Evolutionary conservation across 2,329 filamentous ascomycete genomes (phyloP), one percentile per base, ranked within the genome.

Genomic region (Penicillium italicum): DNA sequence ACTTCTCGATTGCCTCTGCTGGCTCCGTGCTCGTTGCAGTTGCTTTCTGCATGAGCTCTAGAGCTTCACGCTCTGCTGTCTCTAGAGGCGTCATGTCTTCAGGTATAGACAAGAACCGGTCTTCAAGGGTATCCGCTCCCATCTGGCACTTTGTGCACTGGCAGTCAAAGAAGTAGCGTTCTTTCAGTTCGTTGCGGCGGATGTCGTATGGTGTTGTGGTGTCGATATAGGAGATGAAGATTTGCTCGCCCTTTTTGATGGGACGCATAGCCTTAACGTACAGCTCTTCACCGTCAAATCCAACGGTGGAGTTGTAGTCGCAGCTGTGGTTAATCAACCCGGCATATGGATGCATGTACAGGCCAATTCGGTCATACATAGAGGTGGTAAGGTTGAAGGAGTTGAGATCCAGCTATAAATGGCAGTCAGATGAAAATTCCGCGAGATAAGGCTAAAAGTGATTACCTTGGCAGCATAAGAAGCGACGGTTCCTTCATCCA

Each of bases 221-320:
- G 62, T 87, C 85, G 58, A 85, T 76, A 64, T 88, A 88, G 3
- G 83, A 82, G 56, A 86, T 82, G 62, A 78, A 82, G 30, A 87
- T 75, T 65, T 88, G 83, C 30, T 84, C 79, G 57, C 77, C 79
- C 55, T 77, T 75, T 18, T 73, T 68, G 57, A 87, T 84, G 0
- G 78, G 74, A 12, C 71, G 72, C 1, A 85, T 69, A 0, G 83
- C 78, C 33, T 82, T 80, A 31, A 85, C 65, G 14, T 74, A 74
- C 10, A 84, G 68, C 31, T 72, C 66, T 3, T 78, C 72, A 20
- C 81, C 78, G 55, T 85, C 81, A 71, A 85, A 85, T 12, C 81
- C 76, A 18, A 85, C 76, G 30, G 78, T 77, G 3, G 81, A 78
- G 60, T 87, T 87, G 4, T 82, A 82, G 24, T 80, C 75, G 65